A percentile compares a stretch with the other conserved stretches of the same genome.
Evolutionary conservation across 352 stramenopile genomes (phyloP).

Genomic region (Discostella stelligera): DNA sequence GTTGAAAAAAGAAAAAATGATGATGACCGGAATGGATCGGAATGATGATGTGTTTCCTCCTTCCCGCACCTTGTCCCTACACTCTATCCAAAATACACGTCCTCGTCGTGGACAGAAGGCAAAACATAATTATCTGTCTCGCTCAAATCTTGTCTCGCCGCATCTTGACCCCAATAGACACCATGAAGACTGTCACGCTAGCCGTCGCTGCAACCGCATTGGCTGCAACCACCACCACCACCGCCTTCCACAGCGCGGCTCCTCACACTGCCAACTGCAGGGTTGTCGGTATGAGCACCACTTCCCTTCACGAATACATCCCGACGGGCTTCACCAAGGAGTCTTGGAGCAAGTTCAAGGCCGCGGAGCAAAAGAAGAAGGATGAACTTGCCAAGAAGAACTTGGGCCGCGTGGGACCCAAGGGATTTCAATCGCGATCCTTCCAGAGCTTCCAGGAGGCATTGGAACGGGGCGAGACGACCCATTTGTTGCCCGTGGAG

Average conservation of each 20-base stretch:
- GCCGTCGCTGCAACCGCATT: conserved; percentile 31
- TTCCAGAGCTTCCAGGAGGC: conserved; percentile 80
- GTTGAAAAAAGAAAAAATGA: background rate
- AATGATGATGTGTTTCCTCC: background rate
- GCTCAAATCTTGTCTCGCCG: no score
- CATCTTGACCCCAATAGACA: no score
- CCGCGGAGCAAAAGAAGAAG: conserved; percentile 73
- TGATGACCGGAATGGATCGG: no score
- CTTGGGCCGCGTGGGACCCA: conserved; percentile 66
- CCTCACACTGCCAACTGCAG: background rate
- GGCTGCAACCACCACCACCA: conserved; percentile 17
- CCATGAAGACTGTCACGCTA: conserved; percentile 35
- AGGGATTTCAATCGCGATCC: conserved; percentile 72
- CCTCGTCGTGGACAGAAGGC: no score
- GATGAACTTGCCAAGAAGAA: conserved; percentile 64
- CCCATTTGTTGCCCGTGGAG: conserved; percentile 71
- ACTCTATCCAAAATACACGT: no score
- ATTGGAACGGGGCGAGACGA: conserved; percentile 71
- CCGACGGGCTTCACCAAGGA: conserved; percentile 76
- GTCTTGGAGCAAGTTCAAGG: conserved; percentile 79
- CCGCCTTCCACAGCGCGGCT: conserved; percentile 36
- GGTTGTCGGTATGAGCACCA: conserved; percentile 3
- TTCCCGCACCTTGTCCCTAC: no score
- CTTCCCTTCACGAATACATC: conserved; percentile 69
- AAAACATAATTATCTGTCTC: no score